These are phyloP conservation scores for Heliocybe sulcata DNA, from an alignment of 1,284 basidiomycete species.

Conservation along the genomic window DNA sequence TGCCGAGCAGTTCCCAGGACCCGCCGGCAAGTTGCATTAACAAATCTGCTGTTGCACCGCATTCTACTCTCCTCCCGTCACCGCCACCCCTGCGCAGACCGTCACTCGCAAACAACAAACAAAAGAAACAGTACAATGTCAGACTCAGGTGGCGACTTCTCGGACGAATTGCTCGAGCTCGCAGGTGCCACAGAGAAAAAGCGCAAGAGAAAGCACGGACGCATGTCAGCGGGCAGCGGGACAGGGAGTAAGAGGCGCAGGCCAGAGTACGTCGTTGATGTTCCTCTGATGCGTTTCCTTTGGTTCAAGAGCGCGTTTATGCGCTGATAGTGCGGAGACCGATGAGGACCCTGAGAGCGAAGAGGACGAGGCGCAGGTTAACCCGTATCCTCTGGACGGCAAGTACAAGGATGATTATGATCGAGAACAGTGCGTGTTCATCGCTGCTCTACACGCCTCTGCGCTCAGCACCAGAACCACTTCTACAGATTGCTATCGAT, in stretches of 20 bases:
- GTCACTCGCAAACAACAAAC: not conserved
- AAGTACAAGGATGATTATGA: conserved; percentile 85
- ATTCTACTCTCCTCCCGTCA: not conserved
- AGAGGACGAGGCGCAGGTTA: conserved; percentile 38
- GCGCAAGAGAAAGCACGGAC: conserved; percentile 33
- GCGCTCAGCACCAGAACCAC: too few species aligned
- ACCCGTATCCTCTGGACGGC: conserved; percentile 86
- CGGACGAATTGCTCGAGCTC: conserved; percentile 62
- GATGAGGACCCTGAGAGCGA: conserved; percentile 44
- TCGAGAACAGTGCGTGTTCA: conserved; percentile 57
- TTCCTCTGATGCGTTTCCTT: conserved; percentile 3
- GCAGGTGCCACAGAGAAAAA: conserved; percentile 53
- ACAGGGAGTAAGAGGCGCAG: conserved; percentile 37
- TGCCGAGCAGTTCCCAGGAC: not conserved
- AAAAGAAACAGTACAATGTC: conserved; percentile 38
- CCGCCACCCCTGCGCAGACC: not conserved
- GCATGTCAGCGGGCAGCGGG: conserved; percentile 6
- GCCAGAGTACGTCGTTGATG: conserved; percentile 32
- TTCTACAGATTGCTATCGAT: conserved; percentile 64
- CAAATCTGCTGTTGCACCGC: not conserved
- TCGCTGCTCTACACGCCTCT: not conserved
- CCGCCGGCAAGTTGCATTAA: too few species aligned
- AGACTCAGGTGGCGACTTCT: conserved; percentile 62
- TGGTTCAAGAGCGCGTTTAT: not conserved
- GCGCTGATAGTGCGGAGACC: conserved; percentile 16